These are phyloP conservation scores for Eudorina sp. DNA, from an alignment of 139 green algal species.

Conservation along the genomic window DNA sequence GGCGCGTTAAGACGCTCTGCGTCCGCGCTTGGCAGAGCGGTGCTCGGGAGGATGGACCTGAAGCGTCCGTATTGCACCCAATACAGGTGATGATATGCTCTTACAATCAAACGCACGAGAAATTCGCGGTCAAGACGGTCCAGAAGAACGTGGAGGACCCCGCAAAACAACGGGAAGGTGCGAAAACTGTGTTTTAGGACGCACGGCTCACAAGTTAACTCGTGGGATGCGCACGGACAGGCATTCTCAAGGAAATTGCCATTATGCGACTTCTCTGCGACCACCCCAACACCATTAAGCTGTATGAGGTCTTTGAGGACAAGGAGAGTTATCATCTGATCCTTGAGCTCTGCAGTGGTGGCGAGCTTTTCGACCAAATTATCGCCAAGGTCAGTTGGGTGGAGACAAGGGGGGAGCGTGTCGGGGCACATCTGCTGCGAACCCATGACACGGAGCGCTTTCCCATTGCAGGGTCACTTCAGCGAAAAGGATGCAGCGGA, in stretches of 20 bases:
- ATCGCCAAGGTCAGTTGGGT: slow-evolving; percentile 68
- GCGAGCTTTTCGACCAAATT: slow-evolving; percentile 85
- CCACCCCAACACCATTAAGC: slow-evolving; percentile 70
- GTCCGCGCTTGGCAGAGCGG: not conserved
- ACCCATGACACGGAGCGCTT: too few species aligned
- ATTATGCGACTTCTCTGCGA: slow-evolving; percentile 74
- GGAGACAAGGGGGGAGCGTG: too few species aligned
- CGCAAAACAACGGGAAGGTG: slow-evolving; percentile 70
- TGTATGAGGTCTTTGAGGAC: slow-evolving; percentile 72
- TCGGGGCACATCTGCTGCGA: too few species aligned
- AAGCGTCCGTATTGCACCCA: not conserved
- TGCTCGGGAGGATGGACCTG: not conserved
- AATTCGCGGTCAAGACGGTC: slow-evolving; percentile 66
- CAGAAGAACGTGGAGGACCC: slow-evolving; percentile 65
- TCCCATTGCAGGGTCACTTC: slow-evolving; percentile 69
- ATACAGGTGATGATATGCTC: slow-evolving; percentile 55
- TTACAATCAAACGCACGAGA: slow-evolving; percentile 59
- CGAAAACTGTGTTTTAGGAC: not conserved
- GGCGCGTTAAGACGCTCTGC: not conserved
- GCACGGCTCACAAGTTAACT: too few species aligned
- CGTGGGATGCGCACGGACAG: too few species aligned
- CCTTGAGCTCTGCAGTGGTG: slow-evolving; percentile 73
- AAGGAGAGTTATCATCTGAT: slow-evolving; percentile 63
- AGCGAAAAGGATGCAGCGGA: slow-evolving; percentile 74
- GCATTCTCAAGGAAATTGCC: slow-evolving; percentile 75